These are phyloP conservation scores for Pseudoscleropodium purum DNA, from an alignment of 225 moss, liverwort and hornwort species.

Conservation along the genomic window DNA sequence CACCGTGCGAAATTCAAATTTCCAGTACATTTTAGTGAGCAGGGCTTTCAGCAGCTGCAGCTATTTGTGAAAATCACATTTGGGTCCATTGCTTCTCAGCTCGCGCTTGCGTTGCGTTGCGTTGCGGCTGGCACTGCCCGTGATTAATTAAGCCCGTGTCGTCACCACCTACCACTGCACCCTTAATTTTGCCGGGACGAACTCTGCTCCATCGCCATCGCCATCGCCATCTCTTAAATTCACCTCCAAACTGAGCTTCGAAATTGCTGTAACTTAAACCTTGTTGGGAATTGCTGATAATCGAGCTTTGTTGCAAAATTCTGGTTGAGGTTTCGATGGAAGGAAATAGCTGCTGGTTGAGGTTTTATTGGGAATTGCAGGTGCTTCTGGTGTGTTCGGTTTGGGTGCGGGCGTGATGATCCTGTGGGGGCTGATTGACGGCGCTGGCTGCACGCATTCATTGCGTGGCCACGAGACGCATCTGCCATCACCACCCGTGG, in stretches of 20 bases:
- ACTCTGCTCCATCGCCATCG: not conserved
- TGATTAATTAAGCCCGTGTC: not conserved
- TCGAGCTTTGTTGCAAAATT: not conserved
- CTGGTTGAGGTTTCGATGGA: too few species aligned
- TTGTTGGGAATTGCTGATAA: not conserved
- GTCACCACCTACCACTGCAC: not conserved
- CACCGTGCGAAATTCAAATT: not conserved
- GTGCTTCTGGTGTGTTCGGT: not conserved
- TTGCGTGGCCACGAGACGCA: not conserved
- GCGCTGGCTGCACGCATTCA: not conserved
- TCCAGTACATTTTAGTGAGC: not conserved
- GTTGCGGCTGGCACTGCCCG: not conserved
- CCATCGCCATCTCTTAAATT: not conserved
- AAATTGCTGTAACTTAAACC: not conserved
- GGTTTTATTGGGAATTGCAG: not conserved
- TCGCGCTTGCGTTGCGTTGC: not conserved
- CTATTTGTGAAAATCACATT: not conserved
- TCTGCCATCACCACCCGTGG: not conserved
- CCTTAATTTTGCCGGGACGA: not conserved
- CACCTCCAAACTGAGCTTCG: not conserved
- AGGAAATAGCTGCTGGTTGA: not conserved
- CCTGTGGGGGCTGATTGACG: not conserved
- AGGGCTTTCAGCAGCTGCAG: not conserved
- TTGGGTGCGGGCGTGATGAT: not conserved
- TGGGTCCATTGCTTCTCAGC: not conserved